Evolutionary conservation across 768 basidiomycete genomes (phyloP).

Genomic region (Phaeotremella fagi): DNA sequence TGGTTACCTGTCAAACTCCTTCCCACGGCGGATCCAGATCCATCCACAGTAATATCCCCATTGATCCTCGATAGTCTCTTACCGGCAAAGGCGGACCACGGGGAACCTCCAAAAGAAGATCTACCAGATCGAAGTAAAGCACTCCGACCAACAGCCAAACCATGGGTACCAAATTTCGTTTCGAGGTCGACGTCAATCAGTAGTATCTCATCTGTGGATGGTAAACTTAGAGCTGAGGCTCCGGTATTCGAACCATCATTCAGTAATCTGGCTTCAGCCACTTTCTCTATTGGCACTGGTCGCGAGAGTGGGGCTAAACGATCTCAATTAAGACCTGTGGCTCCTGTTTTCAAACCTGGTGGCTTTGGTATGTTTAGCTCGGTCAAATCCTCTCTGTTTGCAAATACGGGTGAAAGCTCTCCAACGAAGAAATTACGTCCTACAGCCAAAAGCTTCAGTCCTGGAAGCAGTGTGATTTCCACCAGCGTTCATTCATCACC

Average conservation of each 20-base stretch:
- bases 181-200: neutral
- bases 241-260: neutral
- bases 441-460: neutral
- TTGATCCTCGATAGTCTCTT: too few species aligned
- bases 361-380: neutral
- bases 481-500: neutral
- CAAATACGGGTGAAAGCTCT: neutral
- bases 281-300: neutral
- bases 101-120: too few species aligned
- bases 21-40: too few species aligned
- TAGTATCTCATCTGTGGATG: neutral
- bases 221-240: neutral
- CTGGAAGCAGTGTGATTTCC: neutral
- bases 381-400: neutral
- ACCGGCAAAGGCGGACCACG: too few species aligned
- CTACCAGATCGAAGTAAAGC: neutral
- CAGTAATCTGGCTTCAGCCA: neutral
- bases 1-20: neutral
- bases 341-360: neutral
- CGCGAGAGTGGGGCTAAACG: neutral
- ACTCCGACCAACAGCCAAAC: neutral
- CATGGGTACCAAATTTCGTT: neutral
- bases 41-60: too few species aligned
- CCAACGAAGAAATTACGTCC: neutral
- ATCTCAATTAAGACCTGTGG: neutral